A percentile compares a stretch with the other conserved stretches of the same genome.
Conservation (phyloP, 2,329 filamentous ascomycete species). For the Trichoderma lentiforme region DNA sequence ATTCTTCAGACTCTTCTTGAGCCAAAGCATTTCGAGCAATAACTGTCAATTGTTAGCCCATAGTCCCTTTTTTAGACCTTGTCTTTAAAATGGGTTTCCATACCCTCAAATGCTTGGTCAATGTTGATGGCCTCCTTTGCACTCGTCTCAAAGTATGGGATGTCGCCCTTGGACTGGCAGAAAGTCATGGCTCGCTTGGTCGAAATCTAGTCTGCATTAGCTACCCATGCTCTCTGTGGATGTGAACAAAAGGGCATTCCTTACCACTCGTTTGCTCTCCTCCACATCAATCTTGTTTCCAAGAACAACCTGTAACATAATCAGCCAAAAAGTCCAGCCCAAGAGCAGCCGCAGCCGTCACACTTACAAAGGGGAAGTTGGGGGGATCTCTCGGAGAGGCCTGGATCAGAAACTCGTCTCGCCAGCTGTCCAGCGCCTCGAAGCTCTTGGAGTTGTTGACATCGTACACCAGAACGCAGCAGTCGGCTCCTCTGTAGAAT, state of each 20-base stretch:
- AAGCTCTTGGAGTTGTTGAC: constrained; percentile 99
- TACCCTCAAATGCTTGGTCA: constrained; percentile 73
- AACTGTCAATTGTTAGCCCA: constrained; percentile 49
- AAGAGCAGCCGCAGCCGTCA: no score
- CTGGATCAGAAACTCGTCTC: constrained; percentile 97
- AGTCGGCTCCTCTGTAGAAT: constrained; percentile 96
- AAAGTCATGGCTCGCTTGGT: constrained; percentile 96
- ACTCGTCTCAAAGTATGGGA: constrained; percentile 98
- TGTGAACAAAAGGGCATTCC: constrained; percentile 25
- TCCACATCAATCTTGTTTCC: constrained; percentile 99
- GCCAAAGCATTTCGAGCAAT: constrained; percentile 94
- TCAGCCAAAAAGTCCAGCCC: constrained; percentile 21
- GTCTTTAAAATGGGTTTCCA: constrained; percentile 18
- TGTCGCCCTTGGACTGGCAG: constrained; percentile 94
- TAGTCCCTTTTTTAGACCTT: not conserved
- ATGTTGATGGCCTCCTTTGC: constrained; percentile 99
- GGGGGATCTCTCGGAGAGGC: constrained; percentile 94
- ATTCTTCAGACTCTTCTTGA: constrained; percentile 97
- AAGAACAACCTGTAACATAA: constrained; percentile 68
- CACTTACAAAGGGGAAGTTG: constrained; percentile 86
- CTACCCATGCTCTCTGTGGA: not conserved
- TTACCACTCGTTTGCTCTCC: constrained; percentile 89
- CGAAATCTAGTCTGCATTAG: constrained; percentile 62
- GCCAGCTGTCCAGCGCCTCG: constrained; percentile 96
- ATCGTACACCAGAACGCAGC: constrained; percentile 96